Evolutionary conservation across 2,329 filamentous ascomycete species (phyloP).

Genomic region (Cyclaneusma minus): DNA sequence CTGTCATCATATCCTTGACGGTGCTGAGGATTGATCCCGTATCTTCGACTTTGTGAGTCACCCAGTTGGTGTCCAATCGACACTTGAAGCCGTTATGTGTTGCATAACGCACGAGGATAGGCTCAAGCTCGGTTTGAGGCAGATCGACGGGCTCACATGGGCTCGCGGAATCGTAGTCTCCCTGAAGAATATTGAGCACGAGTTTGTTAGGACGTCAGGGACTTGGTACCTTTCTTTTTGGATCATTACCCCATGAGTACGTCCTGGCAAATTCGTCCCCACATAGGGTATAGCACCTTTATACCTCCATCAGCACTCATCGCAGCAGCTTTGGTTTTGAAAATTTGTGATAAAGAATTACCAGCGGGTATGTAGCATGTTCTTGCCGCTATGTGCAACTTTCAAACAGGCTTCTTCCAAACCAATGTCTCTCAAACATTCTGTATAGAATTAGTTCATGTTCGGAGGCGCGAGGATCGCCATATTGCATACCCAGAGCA

Average conservation of each 20-base stretch:
- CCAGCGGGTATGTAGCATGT: conserved; percentile 35
- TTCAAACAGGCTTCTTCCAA: conserved; percentile 25
- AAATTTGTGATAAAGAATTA: too few relatives aligned
- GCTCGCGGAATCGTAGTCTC: conserved; percentile 25
- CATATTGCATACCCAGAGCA: conserved; percentile 23
- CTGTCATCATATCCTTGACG: conserved; percentile 22
- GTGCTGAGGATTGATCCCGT: conserved; percentile 15
- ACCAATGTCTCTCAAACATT: conserved; percentile 35
- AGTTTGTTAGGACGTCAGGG: background rate
- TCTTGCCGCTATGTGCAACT: conserved; percentile 21
- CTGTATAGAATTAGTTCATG: conserved; percentile 13
- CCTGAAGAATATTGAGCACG: conserved; percentile 19
- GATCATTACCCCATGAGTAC: conserved; percentile 34
- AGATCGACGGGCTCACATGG: conserved; percentile 27
- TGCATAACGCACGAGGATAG: conserved; percentile 26
- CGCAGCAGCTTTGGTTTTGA: too few relatives aligned
- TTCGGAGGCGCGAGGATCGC: background rate
- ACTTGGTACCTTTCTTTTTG: conserved; percentile 22
- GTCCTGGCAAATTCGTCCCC: conserved; percentile 34
- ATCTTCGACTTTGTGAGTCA: conserved; percentile 10
- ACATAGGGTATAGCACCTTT: conserved; percentile 33
- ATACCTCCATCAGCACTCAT: too few relatives aligned
- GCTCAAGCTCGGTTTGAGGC: conserved; percentile 32
- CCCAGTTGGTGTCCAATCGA: conserved; percentile 26
- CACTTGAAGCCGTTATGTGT: conserved; percentile 23